Conservation (phyloP, 2,329 filamentous ascomycete genomes). For the Xylaria hypoxylon region DNA sequence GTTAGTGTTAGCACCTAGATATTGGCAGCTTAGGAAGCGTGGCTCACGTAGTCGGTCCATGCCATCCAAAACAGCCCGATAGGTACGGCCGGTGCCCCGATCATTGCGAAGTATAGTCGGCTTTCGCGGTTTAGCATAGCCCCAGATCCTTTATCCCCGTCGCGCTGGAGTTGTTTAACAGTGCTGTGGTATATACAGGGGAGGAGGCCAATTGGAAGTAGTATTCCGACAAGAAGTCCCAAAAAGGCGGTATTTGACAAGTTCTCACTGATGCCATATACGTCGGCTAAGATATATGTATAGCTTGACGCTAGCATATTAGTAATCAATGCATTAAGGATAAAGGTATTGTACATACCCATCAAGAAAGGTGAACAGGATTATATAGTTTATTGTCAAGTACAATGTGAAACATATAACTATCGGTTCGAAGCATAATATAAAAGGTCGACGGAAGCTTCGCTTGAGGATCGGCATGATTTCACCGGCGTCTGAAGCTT, state of each 20-base stretch:
- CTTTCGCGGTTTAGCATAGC: constrained; percentile 48
- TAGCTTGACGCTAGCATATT: constrained; percentile 50
- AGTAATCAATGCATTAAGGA: not conserved
- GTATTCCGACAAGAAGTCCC: constrained; percentile 54
- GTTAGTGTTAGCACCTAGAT: not conserved
- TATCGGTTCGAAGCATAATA: constrained; percentile 53
- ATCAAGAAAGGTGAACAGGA: constrained; percentile 62
- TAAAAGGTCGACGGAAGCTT: constrained; percentile 46
- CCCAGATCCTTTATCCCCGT: constrained; percentile 31
- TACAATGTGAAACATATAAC: constrained; percentile 59
- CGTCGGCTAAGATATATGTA: constrained; percentile 57
- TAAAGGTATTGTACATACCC: constrained; percentile 7
- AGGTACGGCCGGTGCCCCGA: constrained; percentile 54
- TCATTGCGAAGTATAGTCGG: constrained; percentile 54
- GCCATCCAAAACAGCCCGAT: constrained; percentile 60
- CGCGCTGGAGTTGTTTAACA: constrained; percentile 42
- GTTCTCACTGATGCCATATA: constrained; percentile 55
- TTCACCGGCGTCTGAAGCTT: constrained; percentile 42
- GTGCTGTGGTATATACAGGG: constrained; percentile 45
- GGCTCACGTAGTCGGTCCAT: constrained; percentile 53
- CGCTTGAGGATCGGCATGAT: constrained; percentile 44
- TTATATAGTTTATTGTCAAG: constrained; percentile 61
- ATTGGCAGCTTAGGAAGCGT: not conserved
- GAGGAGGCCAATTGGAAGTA: constrained; percentile 46
- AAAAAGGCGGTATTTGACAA: constrained; percentile 55